Evolutionary conservation across 2,329 filamentous ascomycete genomes (phyloP).

Genomic region (Penicillium frequentans): DNA sequence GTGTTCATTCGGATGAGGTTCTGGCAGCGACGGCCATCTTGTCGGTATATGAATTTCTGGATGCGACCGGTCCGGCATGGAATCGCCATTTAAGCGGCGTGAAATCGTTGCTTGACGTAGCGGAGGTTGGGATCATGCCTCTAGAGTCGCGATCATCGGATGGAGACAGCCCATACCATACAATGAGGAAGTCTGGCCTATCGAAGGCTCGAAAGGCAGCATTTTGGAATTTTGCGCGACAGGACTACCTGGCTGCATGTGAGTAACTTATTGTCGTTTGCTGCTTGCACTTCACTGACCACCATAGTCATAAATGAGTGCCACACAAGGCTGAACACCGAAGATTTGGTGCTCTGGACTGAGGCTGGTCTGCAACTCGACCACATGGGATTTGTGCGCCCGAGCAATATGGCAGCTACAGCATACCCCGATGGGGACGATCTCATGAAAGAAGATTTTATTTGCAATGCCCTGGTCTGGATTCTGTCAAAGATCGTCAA

Average conservation of each 20-base stretch:
- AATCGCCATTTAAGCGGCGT: conserved; percentile 64
- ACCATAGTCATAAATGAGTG: conserved; percentile 55
- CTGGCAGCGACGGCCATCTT: conserved; percentile 66
- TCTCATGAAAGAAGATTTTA: conserved; percentile 62
- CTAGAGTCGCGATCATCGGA: conserved; percentile 44
- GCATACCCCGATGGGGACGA: conserved; percentile 38
- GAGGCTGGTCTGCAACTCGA: conserved; percentile 63
- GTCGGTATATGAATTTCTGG: conserved; percentile 68
- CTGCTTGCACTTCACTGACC: conserved; percentile 3
- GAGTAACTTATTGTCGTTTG: conserved; percentile 28
- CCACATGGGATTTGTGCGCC: conserved; percentile 51
- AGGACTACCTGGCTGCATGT: conserved; percentile 65
- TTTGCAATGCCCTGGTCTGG: conserved; percentile 66
- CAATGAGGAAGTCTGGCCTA: conserved; percentile 39
- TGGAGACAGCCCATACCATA: conserved; percentile 32
- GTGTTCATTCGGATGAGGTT: conserved; percentile 55
- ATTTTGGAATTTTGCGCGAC: conserved; percentile 68
- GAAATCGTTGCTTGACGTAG: conserved; percentile 59
- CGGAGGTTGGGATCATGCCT: conserved; percentile 43
- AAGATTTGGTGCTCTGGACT: conserved; percentile 63
- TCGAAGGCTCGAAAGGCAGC: conserved; percentile 59
- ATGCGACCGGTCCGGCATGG: conserved; percentile 64
- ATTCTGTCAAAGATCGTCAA: conserved; percentile 67
- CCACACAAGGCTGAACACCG: conserved; percentile 61
- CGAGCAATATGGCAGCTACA: conserved; percentile 37